A percentile compares a stretch with the other conserved stretches of the same genome.
phyloP scores from a whole-genome alignment of 495 filamentous ascomycete genomes.

The Aspergillus asperescens region DNA sequence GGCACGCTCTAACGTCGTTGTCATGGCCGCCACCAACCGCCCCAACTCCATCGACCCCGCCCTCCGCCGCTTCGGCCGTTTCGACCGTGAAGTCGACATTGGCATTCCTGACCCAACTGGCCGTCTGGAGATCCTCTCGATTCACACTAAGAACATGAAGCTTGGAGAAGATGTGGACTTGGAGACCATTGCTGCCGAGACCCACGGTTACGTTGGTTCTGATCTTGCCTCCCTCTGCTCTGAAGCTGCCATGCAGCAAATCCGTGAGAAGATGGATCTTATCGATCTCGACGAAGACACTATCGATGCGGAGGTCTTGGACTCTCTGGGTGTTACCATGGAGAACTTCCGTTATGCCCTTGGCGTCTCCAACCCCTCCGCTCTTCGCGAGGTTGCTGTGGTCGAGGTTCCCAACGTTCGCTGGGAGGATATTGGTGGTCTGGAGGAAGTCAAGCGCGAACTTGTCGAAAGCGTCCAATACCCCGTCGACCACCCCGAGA shows the following conservation, averaged over 20 bases:
- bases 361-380: constrained; percentile 96
- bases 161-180: constrained; percentile 94
- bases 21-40: constrained; percentile 98
- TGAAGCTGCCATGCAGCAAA: constrained; percentile 99
- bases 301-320: constrained; percentile 96
- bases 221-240: constrained; percentile 99
- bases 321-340: constrained; percentile 97
- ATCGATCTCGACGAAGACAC: constrained; percentile 99
- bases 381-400: constrained; percentile 96
- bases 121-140: constrained; percentile 96
- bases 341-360: constrained; percentile 99
- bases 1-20: constrained; percentile 93
- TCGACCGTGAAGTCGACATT: constrained; percentile 97
- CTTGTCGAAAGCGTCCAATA: constrained; percentile 99
- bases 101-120: constrained; percentile 97
- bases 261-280: constrained; percentile 99
- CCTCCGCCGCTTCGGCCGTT: constrained; percentile 88
- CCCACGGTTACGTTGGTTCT: constrained; percentile 97
- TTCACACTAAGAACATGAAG: constrained; percentile 99
- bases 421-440: constrained; percentile 99
- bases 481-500: constrained; percentile 98
- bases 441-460: constrained; percentile 98
- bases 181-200: constrained; percentile 94
- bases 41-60: constrained; percentile 96
- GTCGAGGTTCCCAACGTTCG: constrained; percentile 98